Evolutionary conservation across 768 basidiomycete genomes (phyloP), one percentile per base, ranked within the genome.

Genomic region (Lyophyllum decastes): DNA sequence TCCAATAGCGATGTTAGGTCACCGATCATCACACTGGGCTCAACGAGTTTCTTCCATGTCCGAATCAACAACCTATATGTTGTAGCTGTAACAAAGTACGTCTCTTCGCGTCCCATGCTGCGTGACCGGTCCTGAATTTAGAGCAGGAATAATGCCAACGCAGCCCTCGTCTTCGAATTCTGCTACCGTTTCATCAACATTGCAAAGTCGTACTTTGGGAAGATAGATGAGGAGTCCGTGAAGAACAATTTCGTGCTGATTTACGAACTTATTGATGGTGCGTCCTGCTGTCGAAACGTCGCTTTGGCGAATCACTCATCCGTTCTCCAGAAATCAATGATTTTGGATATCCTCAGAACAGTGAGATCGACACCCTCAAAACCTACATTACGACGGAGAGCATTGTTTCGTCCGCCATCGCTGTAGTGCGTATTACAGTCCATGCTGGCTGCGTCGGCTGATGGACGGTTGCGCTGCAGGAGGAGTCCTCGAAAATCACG

Each of bases 201-300:
- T 64, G 90, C 89, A 60, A 91, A 93, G 71, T 88, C 93, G 6
- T 99, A 99, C 78, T 99, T 98, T 76, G 94, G 95, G 45, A 98
- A 98, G 75, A 85, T 99, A 22, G 97, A 99, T 68, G 97, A 99
- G 71, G 96, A 98, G 72, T 85, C 92, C 21, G 89, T 99, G 63
- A 99, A 98, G 87, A 98, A 96, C 73, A 99, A 99, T 76, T 99
- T 99, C 73, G 95, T 95, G 44, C 78, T 99, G 49, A 96, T 99
- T 45, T 99, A 99, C 66, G 97, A 99, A 73, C 83, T 99, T 41
- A 90, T 98, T 63, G 97, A 99, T 68, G 96, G 96, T 95, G 59
- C 58, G 85, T 70, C 9, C 43, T 24, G 38, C n/a, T 16, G 33
- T 35, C 24, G 33, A 25, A 33, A 25, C 10, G 8, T 21, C 22